These are phyloP conservation scores for Fusarium sp. DNA, from an alignment of 2,329 filamentous ascomycete species.

Conservation along the genomic window DNA sequence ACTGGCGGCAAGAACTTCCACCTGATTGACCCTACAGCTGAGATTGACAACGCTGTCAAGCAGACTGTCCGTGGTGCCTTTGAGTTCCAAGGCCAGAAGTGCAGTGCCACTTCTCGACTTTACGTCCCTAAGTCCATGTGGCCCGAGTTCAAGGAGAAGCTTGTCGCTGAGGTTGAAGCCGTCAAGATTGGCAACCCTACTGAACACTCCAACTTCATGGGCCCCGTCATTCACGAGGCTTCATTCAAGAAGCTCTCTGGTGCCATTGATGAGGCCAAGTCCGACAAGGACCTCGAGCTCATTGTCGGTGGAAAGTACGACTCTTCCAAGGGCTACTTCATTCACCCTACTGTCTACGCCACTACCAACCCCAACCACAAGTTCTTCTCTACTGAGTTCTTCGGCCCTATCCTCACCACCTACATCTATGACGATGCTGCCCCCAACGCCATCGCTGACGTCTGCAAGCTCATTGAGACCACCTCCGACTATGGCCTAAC, in stretches of 20 bases:
- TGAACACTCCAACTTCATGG: constrained; percentile 82
- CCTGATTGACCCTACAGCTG: constrained; percentile 79
- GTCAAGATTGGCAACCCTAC: constrained; percentile 76
- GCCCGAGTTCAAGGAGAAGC: constrained; percentile 73
- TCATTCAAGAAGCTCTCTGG: constrained; percentile 83
- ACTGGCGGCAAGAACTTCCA: constrained; percentile 97
- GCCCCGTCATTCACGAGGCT: constrained; percentile 84
- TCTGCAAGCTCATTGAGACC: constrained; percentile 72
- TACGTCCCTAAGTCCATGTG: constrained; percentile 83
- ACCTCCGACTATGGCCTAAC: constrained; percentile 84
- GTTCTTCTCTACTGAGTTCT: constrained; percentile 81
- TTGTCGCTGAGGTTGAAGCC: constrained; percentile 74
- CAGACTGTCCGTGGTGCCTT: constrained; percentile 89
- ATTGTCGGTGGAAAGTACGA: constrained; percentile 82
- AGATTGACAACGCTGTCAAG: constrained; percentile 80
- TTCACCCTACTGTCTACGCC: constrained; percentile 84
- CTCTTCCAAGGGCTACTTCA: constrained; percentile 81
- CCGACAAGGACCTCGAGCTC: constrained; percentile 76
- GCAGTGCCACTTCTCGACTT: constrained; percentile 82
- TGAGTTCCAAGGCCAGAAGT: constrained; percentile 93
- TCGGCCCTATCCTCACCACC: constrained; percentile 79
- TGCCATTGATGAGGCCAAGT: constrained; percentile 83
- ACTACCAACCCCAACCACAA: constrained; percentile 79
- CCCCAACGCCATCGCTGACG: constrained; percentile 65
- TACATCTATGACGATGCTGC: constrained; percentile 81